Base-by-base conservation (phyloP, 106 monocot genomes). In the Agapanthus africanus region DNA sequence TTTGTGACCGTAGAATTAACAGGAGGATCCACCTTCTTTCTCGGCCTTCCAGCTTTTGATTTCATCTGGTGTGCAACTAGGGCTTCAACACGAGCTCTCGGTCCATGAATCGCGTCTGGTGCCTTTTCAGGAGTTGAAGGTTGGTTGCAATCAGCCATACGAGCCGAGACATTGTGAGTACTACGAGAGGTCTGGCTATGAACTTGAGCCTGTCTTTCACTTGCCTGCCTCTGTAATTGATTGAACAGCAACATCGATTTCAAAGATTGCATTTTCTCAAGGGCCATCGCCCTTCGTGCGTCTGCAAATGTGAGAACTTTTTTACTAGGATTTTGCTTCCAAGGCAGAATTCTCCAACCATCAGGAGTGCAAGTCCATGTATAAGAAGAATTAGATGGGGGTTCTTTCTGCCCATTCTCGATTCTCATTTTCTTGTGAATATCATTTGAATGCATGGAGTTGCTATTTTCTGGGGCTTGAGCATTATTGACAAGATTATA, bases 401-500 rank as follows among this genome's bases (percentile, higher is more conserved):
- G 21, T 2, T 46, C 47, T 7, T 73, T 74, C 23, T 63, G 66
- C 11, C 37, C 52, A 34, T 74, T 57, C 27, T 71, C 74, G 47
- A 65, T 71, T 75, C 81, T 83, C 70, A 47, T 88, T 62, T 65
- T 92, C 49, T 88, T 88, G 52, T 27, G 64, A 40, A 31, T 50
- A 49, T 76, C 62, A 19, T 41, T 30, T n/a, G 79, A 13, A 21
- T 66, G 28, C 5, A 28, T 49, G 49, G 69, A 10, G 37, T 59
- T 57, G 54, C 6, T 54, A 15, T 49, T n/a, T 36, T 36, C 21
- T 33, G 52, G 46, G 68, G 33, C 36, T 4, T 33, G 62, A 52
- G 50, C 26, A 63, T 36, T 23, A 30, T 30, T 37, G 42, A 66
- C 66, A 66, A 41, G 26, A 28, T 44, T 16, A 63, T 34, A 33